phyloP scores from a whole-genome alignment of 495 filamentous ascomycete species.

The Apiosordaria backusii region DNA sequence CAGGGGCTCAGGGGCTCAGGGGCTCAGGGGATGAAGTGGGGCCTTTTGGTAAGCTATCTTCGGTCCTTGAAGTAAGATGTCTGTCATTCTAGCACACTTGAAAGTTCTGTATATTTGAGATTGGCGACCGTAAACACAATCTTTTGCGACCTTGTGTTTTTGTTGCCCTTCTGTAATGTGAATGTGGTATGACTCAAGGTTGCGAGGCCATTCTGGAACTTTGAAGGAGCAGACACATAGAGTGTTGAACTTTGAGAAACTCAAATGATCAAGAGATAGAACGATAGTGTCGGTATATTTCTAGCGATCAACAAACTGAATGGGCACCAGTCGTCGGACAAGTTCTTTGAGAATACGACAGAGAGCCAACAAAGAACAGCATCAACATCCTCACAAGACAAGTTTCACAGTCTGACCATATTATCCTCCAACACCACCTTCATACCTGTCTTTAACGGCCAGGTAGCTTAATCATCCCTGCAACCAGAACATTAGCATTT shows the following conservation, averaged over 20 bases:
- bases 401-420: too few relatives aligned
- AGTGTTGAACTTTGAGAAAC: too few relatives aligned
- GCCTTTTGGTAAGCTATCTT: not conserved
- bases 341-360: too few relatives aligned
- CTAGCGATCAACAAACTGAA: not conserved
- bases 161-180: too few relatives aligned
- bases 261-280: not conserved
- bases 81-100: not conserved
- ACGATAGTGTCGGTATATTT: not conserved
- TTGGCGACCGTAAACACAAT: not conserved
- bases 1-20: not conserved
- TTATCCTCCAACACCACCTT: not conserved
- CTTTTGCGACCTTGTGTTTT: too few relatives aligned
- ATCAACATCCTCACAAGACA: too few relatives aligned
- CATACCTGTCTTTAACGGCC: not conserved
- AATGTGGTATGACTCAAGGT: too few relatives aligned
- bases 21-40: not conserved
- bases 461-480: not conserved
- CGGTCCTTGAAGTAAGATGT: not conserved
- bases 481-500: not conserved
- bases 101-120: not conserved
- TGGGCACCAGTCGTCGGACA: too few relatives aligned
- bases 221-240: too few relatives aligned
- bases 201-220: too few relatives aligned
- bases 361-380: too few relatives aligned